Conservation (phyloP, 2,329 filamentous ascomycete genomes). For the Fusarium beomiforme region DNA sequence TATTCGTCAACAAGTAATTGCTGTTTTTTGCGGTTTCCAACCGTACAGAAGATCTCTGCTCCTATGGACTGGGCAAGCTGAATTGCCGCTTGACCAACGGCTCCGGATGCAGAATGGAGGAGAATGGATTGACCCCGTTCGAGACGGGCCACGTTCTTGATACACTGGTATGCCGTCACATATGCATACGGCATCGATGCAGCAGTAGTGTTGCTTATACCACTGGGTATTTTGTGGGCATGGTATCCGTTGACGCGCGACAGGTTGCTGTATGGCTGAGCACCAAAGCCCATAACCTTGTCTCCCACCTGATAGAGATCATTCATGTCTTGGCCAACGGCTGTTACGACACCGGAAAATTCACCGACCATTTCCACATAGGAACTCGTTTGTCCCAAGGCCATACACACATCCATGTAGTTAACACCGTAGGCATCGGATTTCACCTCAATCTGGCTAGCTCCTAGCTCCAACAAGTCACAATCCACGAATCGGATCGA, state of each 20-base stretch:
- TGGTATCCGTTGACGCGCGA: conserved; percentile 2
- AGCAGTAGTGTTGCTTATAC: background rate
- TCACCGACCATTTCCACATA: background rate
- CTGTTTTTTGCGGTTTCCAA: background rate
- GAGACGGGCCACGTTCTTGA: background rate
- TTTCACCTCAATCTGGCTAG: background rate
- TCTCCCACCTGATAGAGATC: background rate
- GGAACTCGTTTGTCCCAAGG: background rate
- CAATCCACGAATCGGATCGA: background rate
- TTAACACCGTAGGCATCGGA: background rate
- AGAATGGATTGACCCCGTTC: background rate
- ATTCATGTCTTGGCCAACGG: background rate
- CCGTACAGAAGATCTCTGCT: conserved; percentile 1
- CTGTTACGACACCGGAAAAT: background rate
- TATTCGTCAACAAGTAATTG: background rate
- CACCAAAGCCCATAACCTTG: conserved; percentile 6
- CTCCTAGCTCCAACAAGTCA: background rate
- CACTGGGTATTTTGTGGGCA: background rate
- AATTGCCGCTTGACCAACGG: conserved; percentile 5
- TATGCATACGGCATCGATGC: background rate
- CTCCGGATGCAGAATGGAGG: conserved; percentile 1
- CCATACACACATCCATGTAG: background rate
- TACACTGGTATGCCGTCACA: background rate
- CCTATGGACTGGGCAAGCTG: background rate
- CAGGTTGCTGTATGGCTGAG: background rate